These are phyloP conservation scores for Populus tremula DNA, from an alignment of 345 rosid species.

Conservation along the genomic window DNA sequence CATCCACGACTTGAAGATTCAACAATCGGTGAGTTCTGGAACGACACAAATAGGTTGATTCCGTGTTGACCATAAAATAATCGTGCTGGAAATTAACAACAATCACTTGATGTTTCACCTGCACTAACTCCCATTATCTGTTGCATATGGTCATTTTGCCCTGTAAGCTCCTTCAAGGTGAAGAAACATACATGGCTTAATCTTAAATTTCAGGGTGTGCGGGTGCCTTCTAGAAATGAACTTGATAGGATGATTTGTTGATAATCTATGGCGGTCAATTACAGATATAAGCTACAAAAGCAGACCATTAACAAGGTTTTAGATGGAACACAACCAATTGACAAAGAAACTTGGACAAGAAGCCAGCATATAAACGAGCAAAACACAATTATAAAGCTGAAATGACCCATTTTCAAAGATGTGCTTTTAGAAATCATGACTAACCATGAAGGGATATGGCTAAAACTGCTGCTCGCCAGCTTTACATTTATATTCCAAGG, in stretches of 20 bases:
- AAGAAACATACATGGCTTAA: slow-evolving; percentile 66
- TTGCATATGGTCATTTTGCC: neutral
- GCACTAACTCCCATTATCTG: no score
- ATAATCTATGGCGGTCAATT: slow-evolving; percentile 64
- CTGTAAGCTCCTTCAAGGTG: neutral
- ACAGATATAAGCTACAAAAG: slow-evolving; percentile 76
- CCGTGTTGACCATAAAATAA: no score
- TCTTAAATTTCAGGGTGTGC: slow-evolving; percentile 66
- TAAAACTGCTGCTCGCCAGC: neutral
- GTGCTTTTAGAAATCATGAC: neutral
- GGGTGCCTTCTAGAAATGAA: slow-evolving; percentile 60
- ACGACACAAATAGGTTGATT: no score
- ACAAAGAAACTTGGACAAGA: neutral
- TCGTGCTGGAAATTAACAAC: no score
- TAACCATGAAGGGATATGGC: no score
- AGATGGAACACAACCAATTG: neutral
- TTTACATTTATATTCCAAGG: neutral
- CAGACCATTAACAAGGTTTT: slow-evolving; percentile 5
- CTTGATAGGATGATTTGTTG: neutral
- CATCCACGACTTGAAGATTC: no score
- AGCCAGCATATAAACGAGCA: neutral
- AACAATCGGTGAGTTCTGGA: no score
- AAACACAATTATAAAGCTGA: neutral
- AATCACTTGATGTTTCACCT: no score
- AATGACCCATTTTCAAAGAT: neutral